Base-by-base conservation (phyloP, 441 rosid species). In the Cnidoscolus chayamansa region DNA sequence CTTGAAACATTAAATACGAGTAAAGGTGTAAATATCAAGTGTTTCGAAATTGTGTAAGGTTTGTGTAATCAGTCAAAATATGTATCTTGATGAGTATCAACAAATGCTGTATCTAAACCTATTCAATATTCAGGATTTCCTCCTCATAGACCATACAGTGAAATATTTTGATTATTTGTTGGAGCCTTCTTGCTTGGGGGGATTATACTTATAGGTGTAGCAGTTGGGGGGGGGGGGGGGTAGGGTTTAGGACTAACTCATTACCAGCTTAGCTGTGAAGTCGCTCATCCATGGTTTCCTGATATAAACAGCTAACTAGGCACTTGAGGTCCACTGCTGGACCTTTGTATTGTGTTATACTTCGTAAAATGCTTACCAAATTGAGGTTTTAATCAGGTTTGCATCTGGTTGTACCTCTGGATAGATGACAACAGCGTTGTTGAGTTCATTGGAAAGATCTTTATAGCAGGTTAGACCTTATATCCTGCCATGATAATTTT, bases 321-420 rank as follows among this genome's bases (percentile, higher is more conserved):
- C 19, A 43, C 68, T 10, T 31, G 48, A 11, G 70, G 40, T 67
- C 32, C 20, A 62, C 45, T 56, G 50, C 43, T 65, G 15, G 7
- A 53, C 2, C 32, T 66, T 70, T 67, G 58, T 62, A 70, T 75
- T 40, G 30, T 10, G 55, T 50, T 25, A 70, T 53, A 16, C 66
- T 32, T 37, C 66, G 70, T 56, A 37, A 64, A 78, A 35, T 20
- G 53, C n/a, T 86, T 79, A 58, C 71, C 66, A 31, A 71, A 72
- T 48, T 70, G 74, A 78, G 65, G 71, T 81, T 66, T 84, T 86
- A 76, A 13, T 67, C 68, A 87, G 90, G 76, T 78, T 13, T 83
- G 86, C 84, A 77, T 86, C 67, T 87, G 91, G 91, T 74, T 85
- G 19, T 81, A 75, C 60, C 68, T 86, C 58, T 80, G 82, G 83